phyloP scores from a whole-genome alignment of 768 basidiomycete genomes.

The Tubosaeta sp. region DNA sequence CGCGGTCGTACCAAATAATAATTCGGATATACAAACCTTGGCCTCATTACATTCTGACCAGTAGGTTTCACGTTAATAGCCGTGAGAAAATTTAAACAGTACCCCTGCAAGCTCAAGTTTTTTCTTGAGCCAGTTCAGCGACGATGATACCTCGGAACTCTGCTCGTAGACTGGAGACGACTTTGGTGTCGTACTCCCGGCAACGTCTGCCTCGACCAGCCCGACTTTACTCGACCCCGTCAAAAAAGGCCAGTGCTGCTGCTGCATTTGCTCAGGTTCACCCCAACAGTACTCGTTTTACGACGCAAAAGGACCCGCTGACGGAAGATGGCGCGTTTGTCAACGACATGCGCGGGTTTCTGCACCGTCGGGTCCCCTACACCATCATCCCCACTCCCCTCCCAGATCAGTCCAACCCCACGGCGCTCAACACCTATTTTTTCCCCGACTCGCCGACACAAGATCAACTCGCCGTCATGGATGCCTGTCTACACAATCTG shows the following conservation, averaged over 20 bases:
- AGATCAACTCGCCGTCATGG: slow-evolving; percentile 73
- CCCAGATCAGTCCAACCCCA: slow-evolving; percentile 40
- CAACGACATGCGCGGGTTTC: slow-evolving; percentile 47
- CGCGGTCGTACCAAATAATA: too few species aligned
- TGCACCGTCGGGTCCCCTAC: slow-evolving; percentile 43
- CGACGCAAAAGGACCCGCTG: slow-evolving; percentile 22
- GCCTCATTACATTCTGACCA: too few species aligned
- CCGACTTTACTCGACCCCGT: slow-evolving; percentile 65
- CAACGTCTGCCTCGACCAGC: slow-evolving; percentile 66
- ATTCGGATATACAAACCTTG: too few species aligned
- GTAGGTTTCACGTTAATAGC: too few species aligned
- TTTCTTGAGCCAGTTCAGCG: not conserved
- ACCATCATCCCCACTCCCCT: slow-evolving; percentile 67
- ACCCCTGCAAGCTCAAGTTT: too few species aligned
- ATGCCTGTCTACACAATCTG: slow-evolving; percentile 73
- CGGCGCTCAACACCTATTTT: slow-evolving; percentile 43
- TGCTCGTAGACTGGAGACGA: slow-evolving; percentile 30
- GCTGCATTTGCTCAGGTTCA: slow-evolving; percentile 39
- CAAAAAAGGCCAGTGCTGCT: slow-evolving; percentile 52
- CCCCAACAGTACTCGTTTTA: slow-evolving; percentile 37
- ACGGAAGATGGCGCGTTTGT: slow-evolving; percentile 10
- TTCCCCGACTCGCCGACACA: slow-evolving; percentile 63
- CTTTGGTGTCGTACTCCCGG: slow-evolving; percentile 56
- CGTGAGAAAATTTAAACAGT: too few species aligned
- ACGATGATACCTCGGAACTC: slow-evolving; percentile 30